Conservation (phyloP, 371 early-diverging fungal species). For the Batkoa obscura region DNA sequence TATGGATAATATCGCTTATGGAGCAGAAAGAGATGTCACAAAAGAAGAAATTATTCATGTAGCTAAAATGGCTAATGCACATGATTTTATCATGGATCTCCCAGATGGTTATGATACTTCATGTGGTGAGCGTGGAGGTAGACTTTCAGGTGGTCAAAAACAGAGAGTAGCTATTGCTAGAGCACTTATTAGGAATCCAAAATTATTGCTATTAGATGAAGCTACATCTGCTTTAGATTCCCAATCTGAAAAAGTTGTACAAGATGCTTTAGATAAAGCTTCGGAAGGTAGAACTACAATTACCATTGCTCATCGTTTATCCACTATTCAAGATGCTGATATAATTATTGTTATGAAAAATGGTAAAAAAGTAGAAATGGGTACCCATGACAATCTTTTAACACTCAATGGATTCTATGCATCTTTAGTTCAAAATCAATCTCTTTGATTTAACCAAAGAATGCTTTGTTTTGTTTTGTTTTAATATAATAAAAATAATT, state of each 20-base stretch:
- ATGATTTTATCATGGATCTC: constrained; percentile 45
- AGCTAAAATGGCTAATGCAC: constrained; percentile 27
- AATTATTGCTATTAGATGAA: constrained; percentile 66
- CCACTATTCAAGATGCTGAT: constrained; percentile 53
- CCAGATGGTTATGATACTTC: constrained; percentile 59
- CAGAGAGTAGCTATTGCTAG: constrained; percentile 36
- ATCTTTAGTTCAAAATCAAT: neutral
- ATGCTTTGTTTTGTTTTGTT: too few species aligned
- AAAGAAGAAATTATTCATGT: constrained; percentile 23
- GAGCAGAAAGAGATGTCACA: constrained; percentile 15
- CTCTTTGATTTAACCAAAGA: too few species aligned
- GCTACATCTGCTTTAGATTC: constrained; percentile 74
- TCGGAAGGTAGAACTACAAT: constrained; percentile 39
- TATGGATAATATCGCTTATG: constrained; percentile 50
- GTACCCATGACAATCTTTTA: constrained; percentile 34
- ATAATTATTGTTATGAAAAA: constrained; percentile 31
- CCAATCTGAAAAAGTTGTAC: constrained; percentile 23
- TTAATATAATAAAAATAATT: too few species aligned
- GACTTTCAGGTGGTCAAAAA: constrained; percentile 60
- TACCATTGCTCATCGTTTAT: constrained; percentile 46
- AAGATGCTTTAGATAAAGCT: constrained; percentile 26
- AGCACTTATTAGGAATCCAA: constrained; percentile 47
- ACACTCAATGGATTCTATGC: constrained; percentile 1
- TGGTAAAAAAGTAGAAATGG: constrained; percentile 36
- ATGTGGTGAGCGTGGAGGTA: constrained; percentile 65